Evolutionary conservation across 2,329 filamentous ascomycete species (phyloP).

Genomic region (Alternaria triticina): DNA sequence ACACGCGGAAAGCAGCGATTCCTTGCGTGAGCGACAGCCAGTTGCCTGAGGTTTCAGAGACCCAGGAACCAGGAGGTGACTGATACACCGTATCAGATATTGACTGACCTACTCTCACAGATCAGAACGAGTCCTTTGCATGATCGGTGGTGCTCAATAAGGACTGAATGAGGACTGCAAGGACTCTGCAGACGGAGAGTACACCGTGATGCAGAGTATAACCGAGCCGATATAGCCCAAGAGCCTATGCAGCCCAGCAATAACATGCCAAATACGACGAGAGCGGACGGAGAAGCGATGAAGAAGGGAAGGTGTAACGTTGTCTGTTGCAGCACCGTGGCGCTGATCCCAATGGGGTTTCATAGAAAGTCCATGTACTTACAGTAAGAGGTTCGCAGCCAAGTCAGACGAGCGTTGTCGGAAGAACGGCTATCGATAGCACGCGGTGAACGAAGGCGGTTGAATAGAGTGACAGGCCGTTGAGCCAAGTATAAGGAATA

Average conservation of each 20-base stretch:
- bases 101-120: constrained; percentile 28
- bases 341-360: constrained; percentile 42
- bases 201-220: constrained; percentile 24
- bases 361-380: constrained; percentile 41
- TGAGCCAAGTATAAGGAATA: constrained; percentile 14
- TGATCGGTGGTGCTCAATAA: constrained; percentile 28
- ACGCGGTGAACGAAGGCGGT: background rate
- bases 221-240: constrained; percentile 11
- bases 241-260: constrained; percentile 3
- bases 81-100: constrained; percentile 29
- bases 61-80: constrained; percentile 20
- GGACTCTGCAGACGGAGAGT: constrained; percentile 21
- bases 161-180: constrained; percentile 28
- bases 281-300: constrained; percentile 21
- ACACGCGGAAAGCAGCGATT: constrained; percentile 30
- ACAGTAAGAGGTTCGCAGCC: constrained; percentile 49
- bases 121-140: constrained; percentile 39
- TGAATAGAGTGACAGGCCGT: constrained; percentile 15
- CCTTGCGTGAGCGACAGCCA: constrained; percentile 32
- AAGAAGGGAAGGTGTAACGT: constrained; percentile 36
- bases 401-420: constrained; percentile 33
- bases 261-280: constrained; percentile 9
- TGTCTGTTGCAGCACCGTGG: constrained; percentile 38
- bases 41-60: constrained; percentile 24
- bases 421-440: constrained; percentile 16